Percentiles rank a stretch among this genome's conserved stretches.
phyloP scores from a whole-genome alignment of 768 basidiomycete species.

The Russula brevipes region DNA sequence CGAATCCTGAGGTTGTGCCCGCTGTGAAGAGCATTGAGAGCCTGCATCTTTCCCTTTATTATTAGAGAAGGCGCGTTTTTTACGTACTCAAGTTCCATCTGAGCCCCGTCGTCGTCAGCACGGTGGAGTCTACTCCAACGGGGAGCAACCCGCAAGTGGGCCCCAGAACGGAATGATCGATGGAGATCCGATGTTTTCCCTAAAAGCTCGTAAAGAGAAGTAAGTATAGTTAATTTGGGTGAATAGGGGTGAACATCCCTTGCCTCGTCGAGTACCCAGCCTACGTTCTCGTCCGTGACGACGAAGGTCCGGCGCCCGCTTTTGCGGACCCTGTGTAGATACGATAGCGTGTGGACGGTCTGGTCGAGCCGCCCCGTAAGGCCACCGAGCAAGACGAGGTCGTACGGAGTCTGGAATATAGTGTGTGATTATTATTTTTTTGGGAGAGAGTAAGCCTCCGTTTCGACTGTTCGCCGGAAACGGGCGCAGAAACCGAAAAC shows the following conservation, averaged over 20 bases:
- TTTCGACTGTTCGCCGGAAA: no score
- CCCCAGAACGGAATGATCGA: conserved; percentile 72
- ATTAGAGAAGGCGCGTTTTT: not conserved
- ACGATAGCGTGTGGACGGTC: conserved; percentile 83
- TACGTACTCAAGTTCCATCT: conserved; percentile 82
- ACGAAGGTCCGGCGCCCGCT: conserved; percentile 57
- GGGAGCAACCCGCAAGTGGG: conserved; percentile 94
- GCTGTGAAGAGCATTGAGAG: conserved; percentile 34
- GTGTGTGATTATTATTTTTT: no score
- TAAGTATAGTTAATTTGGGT: not conserved
- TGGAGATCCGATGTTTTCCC: conserved; percentile 77
- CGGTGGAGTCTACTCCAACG: conserved; percentile 71
- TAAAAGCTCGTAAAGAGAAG: conserved; percentile 30
- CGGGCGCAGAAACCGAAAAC: conserved; percentile 13
- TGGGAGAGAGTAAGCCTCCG: no score
- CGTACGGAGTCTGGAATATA: conserved; percentile 40
- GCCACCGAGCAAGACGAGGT: conserved; percentile 80
- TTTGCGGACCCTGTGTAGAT: conserved; percentile 73
- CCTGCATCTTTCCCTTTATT: not conserved
- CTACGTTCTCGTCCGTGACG: conserved; percentile 86
- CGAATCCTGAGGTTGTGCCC: conserved; percentile 67
- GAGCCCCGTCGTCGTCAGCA: conserved; percentile 77
- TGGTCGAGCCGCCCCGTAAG: conserved; percentile 91
- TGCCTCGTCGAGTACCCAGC: conserved; percentile 82
- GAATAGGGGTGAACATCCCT: conserved; percentile 25